Evolutionary conservation across 2,329 filamentous ascomycete species (phyloP).

Genomic region (Aspergillus versicolor): DNA sequence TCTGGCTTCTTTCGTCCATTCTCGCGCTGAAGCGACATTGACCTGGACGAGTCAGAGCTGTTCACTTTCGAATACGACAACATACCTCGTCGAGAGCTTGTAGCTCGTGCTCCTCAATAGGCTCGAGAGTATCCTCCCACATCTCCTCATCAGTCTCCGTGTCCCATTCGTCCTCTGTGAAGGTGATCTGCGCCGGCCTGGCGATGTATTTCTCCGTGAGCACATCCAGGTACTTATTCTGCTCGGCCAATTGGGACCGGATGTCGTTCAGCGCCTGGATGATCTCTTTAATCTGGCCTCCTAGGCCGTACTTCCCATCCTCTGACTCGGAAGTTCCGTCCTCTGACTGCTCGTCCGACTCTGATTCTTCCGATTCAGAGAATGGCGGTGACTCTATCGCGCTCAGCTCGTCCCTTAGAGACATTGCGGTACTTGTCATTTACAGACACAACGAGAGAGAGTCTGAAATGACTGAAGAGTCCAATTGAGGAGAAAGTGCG

Average conservation of each 20-base stretch:
- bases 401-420: no score
- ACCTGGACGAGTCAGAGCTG: background rate
- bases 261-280: slow-evolving; percentile 1
- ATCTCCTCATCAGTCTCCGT: background rate
- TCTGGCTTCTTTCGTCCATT: background rate
- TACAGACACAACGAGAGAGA: no score
- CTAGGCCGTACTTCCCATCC: background rate
- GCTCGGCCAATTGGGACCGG: slow-evolving; percentile 1
- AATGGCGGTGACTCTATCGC: no score
- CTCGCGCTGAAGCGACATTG: background rate
- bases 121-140: background rate
- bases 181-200: background rate
- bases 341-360: no score
- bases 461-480: no score
- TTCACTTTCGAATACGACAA: background rate
- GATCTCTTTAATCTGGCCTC: background rate
- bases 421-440: no score
- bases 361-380: no score
- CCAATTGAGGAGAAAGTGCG: no score
- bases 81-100: background rate
- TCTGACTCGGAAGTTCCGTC: background rate
- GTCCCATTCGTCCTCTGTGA: background rate
- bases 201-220: slow-evolving; percentile 1
- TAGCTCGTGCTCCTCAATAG: background rate
- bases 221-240: slow-evolving; percentile 5